Conservation (phyloP, 169 alveolate species). For the Plasmodium ovale region DNA sequence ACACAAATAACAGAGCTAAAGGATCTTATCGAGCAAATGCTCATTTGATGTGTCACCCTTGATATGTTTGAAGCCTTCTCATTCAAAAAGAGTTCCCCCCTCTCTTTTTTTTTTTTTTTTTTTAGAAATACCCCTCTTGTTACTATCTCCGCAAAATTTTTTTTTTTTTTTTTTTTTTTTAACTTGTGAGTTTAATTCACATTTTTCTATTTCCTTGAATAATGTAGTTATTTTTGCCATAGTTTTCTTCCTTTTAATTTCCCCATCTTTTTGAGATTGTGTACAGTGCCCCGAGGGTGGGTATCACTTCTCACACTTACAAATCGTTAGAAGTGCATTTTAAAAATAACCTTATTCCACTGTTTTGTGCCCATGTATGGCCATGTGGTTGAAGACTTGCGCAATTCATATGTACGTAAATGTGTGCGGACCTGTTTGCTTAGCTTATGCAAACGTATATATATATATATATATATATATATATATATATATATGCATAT, state of each 20-base stretch:
- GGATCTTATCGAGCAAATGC: constrained; percentile 97
- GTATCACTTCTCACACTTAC: too few species aligned
- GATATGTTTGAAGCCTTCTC: background rate
- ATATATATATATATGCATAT: background rate
- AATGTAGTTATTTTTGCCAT: too few species aligned
- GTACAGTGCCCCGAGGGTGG: too few species aligned
- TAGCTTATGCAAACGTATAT: background rate
- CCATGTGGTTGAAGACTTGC: too few species aligned
- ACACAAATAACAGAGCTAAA: constrained; percentile 96
- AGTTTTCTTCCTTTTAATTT: too few species aligned
- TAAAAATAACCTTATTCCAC: too few species aligned
- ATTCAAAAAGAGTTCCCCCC: background rate
- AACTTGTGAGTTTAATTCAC: too few species aligned
- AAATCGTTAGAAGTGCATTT: too few species aligned
- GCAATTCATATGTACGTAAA: background rate
- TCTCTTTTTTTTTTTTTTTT: background rate
- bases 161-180: constrained; percentile 10
- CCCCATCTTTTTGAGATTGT: too few species aligned
- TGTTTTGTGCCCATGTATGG: too few species aligned
- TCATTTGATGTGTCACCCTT: constrained; percentile 89
- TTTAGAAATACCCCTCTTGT: background rate
- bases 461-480: background rate
- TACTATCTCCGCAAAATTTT: background rate
- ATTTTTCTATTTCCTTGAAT: too few species aligned
- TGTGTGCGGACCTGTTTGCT: too few species aligned